Conservation (phyloP, 2,329 filamentous ascomycete genomes). For the Bipolaris bicolor region DNA sequence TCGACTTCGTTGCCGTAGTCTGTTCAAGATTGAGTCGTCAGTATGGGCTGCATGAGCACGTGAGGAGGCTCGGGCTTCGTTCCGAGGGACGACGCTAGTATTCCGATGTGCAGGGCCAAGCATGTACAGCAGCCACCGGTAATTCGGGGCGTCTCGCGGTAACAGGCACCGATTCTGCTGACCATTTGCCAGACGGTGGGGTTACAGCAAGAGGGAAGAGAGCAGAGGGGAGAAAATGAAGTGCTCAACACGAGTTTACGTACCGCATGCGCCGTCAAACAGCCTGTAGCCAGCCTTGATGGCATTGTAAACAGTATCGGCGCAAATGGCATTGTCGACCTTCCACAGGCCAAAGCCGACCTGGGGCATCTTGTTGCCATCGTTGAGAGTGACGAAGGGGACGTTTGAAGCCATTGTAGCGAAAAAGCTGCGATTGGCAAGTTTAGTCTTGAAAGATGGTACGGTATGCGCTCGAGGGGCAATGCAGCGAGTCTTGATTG, state of each 20-base stretch:
- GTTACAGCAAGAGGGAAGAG: background rate
- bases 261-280: conserved; percentile 48
- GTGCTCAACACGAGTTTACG: conserved; percentile 14
- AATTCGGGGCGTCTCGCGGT: conserved; percentile 25
- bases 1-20: conserved; percentile 50
- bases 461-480: conserved; percentile 12
- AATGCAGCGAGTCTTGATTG: conserved; percentile 11
- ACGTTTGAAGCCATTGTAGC: conserved; percentile 37
- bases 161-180: background rate
- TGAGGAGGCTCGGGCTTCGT: conserved; percentile 1
- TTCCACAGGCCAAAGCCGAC: conserved; percentile 47
- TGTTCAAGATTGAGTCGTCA: conserved; percentile 15
- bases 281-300: conserved; percentile 49
- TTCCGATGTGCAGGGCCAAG: conserved; percentile 23
- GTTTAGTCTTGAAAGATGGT: conserved; percentile 4
- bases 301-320: conserved; percentile 44
- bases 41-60: conserved; percentile 1
- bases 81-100: conserved; percentile 18
- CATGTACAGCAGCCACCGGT: conserved; percentile 27
- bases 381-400: conserved; percentile 41
- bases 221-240: background rate
- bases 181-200: background rate
- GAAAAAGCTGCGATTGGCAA: conserved; percentile 21
- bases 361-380: conserved; percentile 48
- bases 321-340: conserved; percentile 40